Percentiles rank a stretch among this genome's conserved stretches.
phyloP scores from a whole-genome alignment of 345 rosid species.

The Salix udensis region DNA sequence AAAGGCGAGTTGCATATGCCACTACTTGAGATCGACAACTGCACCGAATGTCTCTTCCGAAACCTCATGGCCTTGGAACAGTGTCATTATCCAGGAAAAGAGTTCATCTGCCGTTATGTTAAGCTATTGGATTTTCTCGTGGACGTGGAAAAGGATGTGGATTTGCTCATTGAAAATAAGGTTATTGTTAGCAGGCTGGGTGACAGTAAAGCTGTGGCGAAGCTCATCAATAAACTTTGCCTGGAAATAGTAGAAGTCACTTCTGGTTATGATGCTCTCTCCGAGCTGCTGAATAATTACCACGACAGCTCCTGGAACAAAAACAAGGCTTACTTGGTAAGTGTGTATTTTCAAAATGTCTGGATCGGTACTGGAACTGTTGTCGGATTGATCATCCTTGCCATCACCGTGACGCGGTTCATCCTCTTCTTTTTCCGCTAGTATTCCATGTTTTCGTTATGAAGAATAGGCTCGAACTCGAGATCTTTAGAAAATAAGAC shows the following conservation, averaged over 20 bases:
- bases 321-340: neutral
- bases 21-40: neutral
- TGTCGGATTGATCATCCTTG: too few species aligned
- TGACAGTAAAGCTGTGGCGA: constrained; percentile 14
- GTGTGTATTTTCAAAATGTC: neutral
- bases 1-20: neutral
- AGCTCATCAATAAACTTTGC: constrained; percentile 28
- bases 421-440: too few species aligned
- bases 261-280: neutral
- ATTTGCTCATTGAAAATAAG: constrained; percentile 26
- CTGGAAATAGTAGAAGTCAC: constrained; percentile 7
- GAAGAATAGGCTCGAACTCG: too few species aligned
- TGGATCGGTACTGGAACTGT: too few species aligned
- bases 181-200: neutral
- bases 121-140: constrained; percentile 29
- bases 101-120: too few species aligned
- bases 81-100: too few species aligned
- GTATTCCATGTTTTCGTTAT: too few species aligned
- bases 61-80: constrained; percentile 4
- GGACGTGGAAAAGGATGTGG: constrained; percentile 15
- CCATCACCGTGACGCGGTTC: too few species aligned
- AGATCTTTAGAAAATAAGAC: too few species aligned
- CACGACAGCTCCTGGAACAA: neutral
- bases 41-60: constrained; percentile 10
- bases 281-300: neutral